Base-by-base conservation (phyloP, 768 basidiomycete species). In the Mycena olivaceomarginata region DNA sequence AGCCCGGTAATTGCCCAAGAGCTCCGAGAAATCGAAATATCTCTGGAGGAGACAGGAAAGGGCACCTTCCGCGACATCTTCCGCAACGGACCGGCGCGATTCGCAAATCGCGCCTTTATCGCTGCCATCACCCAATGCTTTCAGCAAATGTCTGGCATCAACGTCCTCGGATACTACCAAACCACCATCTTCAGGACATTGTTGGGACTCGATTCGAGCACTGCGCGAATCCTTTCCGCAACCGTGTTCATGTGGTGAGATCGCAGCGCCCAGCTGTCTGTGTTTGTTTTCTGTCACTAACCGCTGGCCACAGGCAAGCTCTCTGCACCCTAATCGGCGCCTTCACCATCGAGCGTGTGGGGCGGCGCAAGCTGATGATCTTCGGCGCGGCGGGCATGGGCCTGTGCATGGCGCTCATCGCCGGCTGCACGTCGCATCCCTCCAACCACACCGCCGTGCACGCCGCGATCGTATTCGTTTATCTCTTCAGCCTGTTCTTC, bases 111-210 rank as follows among this genome's bases (percentile, higher is more conserved):
- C 31, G 78, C 78, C 11, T 79, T 79, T 60, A 77, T 79, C 41
- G 78, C 78, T 18, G 78, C 78, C 9, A 22, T 22, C 7, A 65
- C 69, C 15, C 78, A 79, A 46, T 79, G 75, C 59, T 76, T 77
- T 65, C 78, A 79, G 72, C 78, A 79, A 67, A 79, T 79, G 78
- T 67, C 57, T 16, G 78, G 78, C 25, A 79, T 79, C 65, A 79
- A 79, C n/a, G 72, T 79, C 6, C 75, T 77, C 4, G 75, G 78
- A 25, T 79, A 53, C 72, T 79, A 79, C 53, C 78, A 79, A 60
- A 71, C 78, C 1, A 79, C 78, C 10, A 71, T 79, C 4, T 79
- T 79, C 72, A 48, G 63, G 46, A 77, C 68, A 15, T 79, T 74
- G 45, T 53, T 79, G 16, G 66, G 60, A 1, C 78, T 79, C 31